These are phyloP conservation scores for Fusarium falciforme DNA, from an alignment of 2,329 filamentous ascomycete species.

Conservation along the genomic window DNA sequence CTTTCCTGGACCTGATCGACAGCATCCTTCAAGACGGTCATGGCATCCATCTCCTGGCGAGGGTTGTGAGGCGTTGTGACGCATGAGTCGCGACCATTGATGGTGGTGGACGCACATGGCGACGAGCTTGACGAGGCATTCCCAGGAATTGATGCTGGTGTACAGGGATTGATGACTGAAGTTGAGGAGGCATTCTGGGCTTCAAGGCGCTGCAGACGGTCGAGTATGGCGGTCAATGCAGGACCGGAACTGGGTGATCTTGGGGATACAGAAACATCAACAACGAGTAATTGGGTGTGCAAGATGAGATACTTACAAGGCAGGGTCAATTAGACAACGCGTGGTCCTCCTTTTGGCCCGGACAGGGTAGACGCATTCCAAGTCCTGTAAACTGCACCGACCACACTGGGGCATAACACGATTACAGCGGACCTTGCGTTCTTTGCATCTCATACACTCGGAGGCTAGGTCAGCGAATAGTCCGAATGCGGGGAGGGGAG, in stretches of 20 bases:
- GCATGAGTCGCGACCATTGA: conserved; percentile 15
- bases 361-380: conserved; percentile 44
- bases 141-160: conserved; percentile 8
- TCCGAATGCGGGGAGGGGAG: neutral
- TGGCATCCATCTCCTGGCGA: conserved; percentile 35
- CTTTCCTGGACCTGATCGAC: conserved; percentile 44
- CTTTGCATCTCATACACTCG: conserved; percentile 44
- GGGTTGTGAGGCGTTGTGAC: conserved; percentile 2
- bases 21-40: conserved; percentile 45
- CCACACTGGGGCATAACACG: conserved; percentile 45
- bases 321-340: conserved; percentile 24
- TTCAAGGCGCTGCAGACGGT: conserved; percentile 46
- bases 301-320: conserved; percentile 25
- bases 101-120: conserved; percentile 12
- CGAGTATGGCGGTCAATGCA: conserved; percentile 44
- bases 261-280: conserved; percentile 10
- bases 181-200: conserved; percentile 22
- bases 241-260: conserved; percentile 22
- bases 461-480: conserved; percentile 5
- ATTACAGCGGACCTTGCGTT: conserved; percentile 47
- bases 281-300: neutral
- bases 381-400: conserved; percentile 41
- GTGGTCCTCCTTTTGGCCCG: conserved; percentile 42
- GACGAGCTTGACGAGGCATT: conserved; percentile 30
- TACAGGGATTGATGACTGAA: conserved; percentile 1